Percentiles rank a stretch among this genome's conserved stretches.
Evolutionary conservation across 2,329 filamentous ascomycete genomes (phyloP).

Genomic region (Trichoderma sp.): DNA sequence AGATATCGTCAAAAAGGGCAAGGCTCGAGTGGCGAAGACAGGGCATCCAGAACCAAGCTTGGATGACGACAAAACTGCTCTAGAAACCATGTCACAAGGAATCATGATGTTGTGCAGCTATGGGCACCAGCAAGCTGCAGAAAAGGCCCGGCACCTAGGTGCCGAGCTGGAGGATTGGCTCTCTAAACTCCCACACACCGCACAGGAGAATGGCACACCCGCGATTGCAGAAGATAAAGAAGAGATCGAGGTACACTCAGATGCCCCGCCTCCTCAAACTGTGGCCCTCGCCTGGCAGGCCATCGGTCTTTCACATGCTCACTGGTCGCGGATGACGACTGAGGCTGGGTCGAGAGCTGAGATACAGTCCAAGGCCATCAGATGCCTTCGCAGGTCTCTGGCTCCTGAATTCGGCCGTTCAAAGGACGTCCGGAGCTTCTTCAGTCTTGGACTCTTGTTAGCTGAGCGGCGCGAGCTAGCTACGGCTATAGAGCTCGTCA

Average conservation of each 20-base stretch:
- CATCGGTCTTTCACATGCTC: slow-evolving; percentile 80
- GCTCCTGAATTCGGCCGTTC: slow-evolving; percentile 65
- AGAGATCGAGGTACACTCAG: slow-evolving; percentile 36
- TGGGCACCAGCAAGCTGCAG: slow-evolving; percentile 70
- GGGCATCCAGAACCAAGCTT: slow-evolving; percentile 69
- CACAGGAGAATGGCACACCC: slow-evolving; percentile 33
- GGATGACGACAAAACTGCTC: slow-evolving; percentile 74
- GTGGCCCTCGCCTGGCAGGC: slow-evolving; percentile 77
- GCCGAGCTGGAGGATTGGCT: slow-evolving; percentile 74
- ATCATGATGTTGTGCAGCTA: slow-evolving; percentile 81
- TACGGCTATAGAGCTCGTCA: slow-evolving; percentile 79
- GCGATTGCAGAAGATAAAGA: slow-evolving; percentile 33
- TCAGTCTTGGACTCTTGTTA: slow-evolving; percentile 79
- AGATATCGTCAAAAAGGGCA: slow-evolving; percentile 82
- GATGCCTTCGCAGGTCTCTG: slow-evolving; percentile 72
- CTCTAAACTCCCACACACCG: slow-evolving; percentile 53
- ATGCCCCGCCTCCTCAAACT: slow-evolving; percentile 57
- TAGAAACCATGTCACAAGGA: slow-evolving; percentile 78
- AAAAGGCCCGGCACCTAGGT: slow-evolving; percentile 74
- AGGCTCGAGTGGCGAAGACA: slow-evolving; percentile 78
- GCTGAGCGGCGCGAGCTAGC: slow-evolving; percentile 83
- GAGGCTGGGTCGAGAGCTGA: slow-evolving; percentile 70
- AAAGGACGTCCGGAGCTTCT: slow-evolving; percentile 74
- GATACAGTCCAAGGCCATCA: slow-evolving; percentile 76
- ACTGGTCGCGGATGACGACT: slow-evolving; percentile 82